phyloP scores from a whole-genome alignment of 2,329 filamentous ascomycete species.

The Lasiodiplodia sp. region DNA sequence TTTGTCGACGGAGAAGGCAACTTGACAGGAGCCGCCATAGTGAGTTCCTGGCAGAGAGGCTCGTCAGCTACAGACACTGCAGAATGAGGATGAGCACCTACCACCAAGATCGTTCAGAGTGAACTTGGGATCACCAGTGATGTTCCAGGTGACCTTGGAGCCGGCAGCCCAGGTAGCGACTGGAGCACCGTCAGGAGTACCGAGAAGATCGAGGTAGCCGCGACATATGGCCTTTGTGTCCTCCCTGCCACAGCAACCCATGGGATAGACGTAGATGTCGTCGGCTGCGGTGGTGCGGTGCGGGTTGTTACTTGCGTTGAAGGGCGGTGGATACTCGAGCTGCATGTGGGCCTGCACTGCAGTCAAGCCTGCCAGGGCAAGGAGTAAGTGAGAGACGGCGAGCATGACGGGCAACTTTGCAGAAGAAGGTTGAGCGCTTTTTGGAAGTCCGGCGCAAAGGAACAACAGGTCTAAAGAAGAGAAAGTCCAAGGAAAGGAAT shows the following conservation, averaged over 20 bases:
- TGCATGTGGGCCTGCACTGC: conserved; percentile 30
- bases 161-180: conserved; percentile 28
- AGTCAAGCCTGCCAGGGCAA: conserved; percentile 11
- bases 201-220: conserved; percentile 27
- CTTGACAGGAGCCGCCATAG: conserved; percentile 57
- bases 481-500: background rate
- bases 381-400: background rate
- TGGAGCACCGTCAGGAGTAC: conserved; percentile 24
- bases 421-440: background rate
- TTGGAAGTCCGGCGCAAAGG: background rate
- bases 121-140: conserved; percentile 22
- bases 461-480: background rate
- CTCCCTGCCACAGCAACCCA: conserved; percentile 26
- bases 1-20: conserved; percentile 53
- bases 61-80: background rate
- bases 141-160: conserved; percentile 17
- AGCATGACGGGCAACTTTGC: background rate
- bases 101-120: conserved; percentile 22
- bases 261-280: conserved; percentile 25
- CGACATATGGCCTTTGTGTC: conserved; percentile 23
- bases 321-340: conserved; percentile 24
- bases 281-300: conserved; percentile 19
- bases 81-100: background rate
- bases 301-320: conserved; percentile 28
- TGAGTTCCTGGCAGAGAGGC: conserved; percentile 45